Percentiles rank a stretch among this genome's conserved stretches.
These are phyloP conservation scores for Scedosporium aurantiacum DNA, from an alignment of 2,329 filamentous ascomycete species.

Conservation along the genomic window DNA sequence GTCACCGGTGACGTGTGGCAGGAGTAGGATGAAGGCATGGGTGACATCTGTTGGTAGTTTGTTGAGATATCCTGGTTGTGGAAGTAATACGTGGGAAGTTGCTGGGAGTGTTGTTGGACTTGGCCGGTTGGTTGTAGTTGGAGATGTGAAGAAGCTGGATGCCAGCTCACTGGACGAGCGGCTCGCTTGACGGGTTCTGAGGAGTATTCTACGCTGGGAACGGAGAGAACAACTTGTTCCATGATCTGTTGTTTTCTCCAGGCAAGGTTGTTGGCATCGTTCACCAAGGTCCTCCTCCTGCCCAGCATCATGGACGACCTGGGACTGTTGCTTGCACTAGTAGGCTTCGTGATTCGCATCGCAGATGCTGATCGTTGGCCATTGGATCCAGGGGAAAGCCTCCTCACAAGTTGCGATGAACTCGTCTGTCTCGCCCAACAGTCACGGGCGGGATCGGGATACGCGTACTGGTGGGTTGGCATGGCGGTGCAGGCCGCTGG, in stretches of 20 bases:
- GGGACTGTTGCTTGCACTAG: conserved; percentile 59
- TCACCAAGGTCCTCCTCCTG: conserved; percentile 46
- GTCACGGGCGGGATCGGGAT: conserved; percentile 33
- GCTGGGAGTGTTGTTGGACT: conserved; percentile 24
- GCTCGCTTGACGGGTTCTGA: conserved; percentile 18
- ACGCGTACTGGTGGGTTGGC: conserved; percentile 10
- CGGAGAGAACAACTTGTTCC: conserved; percentile 22
- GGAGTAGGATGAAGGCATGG: conserved; percentile 44
- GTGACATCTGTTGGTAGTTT: conserved; percentile 33
- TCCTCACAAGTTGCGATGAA: conserved; percentile 32
- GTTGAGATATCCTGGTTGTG: conserved; percentile 29
- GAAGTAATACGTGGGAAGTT: conserved; percentile 26
- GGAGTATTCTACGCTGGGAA: neutral
- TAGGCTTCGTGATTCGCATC: conserved; percentile 54
- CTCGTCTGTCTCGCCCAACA: conserved; percentile 41
- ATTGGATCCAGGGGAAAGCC: conserved; percentile 37
- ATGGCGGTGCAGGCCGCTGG: conserved; percentile 13
- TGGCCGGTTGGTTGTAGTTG: conserved; percentile 24
- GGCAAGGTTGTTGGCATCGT: conserved; percentile 27
- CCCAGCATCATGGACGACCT: conserved; percentile 36
- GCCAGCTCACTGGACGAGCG: conserved; percentile 63
- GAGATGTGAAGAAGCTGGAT: conserved; percentile 45
- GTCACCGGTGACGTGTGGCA: conserved; percentile 44
- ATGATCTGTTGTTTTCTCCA: conserved; percentile 35
- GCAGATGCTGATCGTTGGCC: conserved; percentile 33